Conservation (phyloP, 2,329 filamentous ascomycete genomes). For the Alternaria angustiovoidea region DNA sequence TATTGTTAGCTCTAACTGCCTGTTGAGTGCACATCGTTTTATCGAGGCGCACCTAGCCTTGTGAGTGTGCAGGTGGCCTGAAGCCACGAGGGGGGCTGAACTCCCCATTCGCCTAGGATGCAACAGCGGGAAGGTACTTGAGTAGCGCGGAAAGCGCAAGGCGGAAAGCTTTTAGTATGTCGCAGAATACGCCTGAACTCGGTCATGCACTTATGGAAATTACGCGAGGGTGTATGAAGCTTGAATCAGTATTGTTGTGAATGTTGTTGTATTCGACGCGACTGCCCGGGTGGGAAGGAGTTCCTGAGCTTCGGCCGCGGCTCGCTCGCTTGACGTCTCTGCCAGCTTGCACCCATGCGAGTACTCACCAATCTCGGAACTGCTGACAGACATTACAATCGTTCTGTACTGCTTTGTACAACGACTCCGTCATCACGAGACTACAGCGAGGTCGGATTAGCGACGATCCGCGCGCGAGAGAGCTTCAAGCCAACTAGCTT, state of each 20-base stretch:
- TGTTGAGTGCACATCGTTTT: conserved; percentile 9
- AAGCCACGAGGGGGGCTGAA: neutral
- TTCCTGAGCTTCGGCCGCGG: neutral
- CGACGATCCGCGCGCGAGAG: neutral
- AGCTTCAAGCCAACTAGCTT: conserved; percentile 1
- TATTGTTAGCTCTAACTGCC: conserved; percentile 15
- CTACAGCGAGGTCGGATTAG: neutral
- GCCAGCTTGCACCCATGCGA: neutral
- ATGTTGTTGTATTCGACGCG: neutral
- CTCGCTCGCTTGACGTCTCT: neutral
- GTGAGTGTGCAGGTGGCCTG: neutral
- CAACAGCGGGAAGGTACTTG: neutral
- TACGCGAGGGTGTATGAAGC: neutral
- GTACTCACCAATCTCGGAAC: neutral
- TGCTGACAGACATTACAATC: neutral
- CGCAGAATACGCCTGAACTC: neutral
- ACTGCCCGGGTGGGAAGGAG: neutral
- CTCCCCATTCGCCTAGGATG: neutral
- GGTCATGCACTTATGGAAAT: neutral
- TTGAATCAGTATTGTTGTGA: neutral
- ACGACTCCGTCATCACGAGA: neutral
- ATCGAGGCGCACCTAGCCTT: conserved; percentile 9
- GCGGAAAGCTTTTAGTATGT: neutral
- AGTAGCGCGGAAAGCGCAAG: neutral
- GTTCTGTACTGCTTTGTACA: neutral